Percentiles rank a stretch among this genome's conserved stretches.
phyloP scores from a whole-genome alignment of 2,329 filamentous ascomycete genomes.

The Pseudogymnoascus sp. region DNA sequence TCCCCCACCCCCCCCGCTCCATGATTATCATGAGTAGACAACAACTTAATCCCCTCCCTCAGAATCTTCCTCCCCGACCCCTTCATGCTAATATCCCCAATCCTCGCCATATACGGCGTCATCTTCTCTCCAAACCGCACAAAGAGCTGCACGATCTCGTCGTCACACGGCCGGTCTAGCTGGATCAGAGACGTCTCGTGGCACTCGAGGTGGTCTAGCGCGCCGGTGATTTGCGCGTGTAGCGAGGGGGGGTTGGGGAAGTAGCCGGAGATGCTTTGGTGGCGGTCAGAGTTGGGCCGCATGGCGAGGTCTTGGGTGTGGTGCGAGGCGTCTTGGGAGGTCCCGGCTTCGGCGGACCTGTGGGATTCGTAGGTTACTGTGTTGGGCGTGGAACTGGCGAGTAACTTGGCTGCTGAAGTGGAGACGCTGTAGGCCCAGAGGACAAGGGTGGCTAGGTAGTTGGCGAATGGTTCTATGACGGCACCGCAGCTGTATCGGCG shows the following conservation, averaged over 20 bases:
- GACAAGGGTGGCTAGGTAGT: constrained; percentile 33
- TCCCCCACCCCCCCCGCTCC: not conserved
- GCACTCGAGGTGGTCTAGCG: constrained; percentile 1
- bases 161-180: constrained; percentile 17
- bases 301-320: not conserved
- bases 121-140: constrained; percentile 13
- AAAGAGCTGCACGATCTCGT: constrained; percentile 17
- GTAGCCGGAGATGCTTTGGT: not conserved
- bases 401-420: constrained; percentile 4
- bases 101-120: constrained; percentile 14
- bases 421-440: constrained; percentile 35
- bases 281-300: not conserved
- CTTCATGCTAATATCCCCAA: constrained; percentile 14
- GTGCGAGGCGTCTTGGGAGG: not conserved
- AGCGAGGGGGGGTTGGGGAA: not conserved
- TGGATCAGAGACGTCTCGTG: constrained; percentile 14
- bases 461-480: constrained; percentile 34
- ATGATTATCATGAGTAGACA: constrained; percentile 1
- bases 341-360: not conserved
- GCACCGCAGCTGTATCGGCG: constrained; percentile 36
- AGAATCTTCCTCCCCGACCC: constrained; percentile 12
- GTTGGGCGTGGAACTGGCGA: not conserved
- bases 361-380: constrained; percentile 4
- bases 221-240: not conserved
- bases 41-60: constrained; percentile 12